Conservation (phyloP, 805 yeast species). For the Metschnikowia matae region DNA sequence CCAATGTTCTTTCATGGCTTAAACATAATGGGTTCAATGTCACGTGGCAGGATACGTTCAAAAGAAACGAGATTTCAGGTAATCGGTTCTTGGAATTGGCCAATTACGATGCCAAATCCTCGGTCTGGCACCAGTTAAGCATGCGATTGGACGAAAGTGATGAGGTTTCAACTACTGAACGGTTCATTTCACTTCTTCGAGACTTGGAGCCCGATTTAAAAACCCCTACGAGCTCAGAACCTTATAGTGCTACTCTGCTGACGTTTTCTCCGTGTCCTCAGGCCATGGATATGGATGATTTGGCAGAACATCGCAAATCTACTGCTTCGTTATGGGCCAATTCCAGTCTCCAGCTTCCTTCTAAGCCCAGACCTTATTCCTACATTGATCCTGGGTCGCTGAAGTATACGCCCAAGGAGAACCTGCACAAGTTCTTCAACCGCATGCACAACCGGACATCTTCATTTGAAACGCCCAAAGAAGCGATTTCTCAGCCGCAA, state of each 20-base stretch:
- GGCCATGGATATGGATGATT: background rate
- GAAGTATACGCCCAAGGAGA: slow-evolving; percentile 20
- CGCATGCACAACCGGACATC: slow-evolving; percentile 62
- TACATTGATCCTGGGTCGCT: slow-evolving; percentile 30
- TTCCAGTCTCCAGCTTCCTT: slow-evolving; percentile 17
- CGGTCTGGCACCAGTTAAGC: slow-evolving; percentile 45
- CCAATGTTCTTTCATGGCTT: slow-evolving; percentile 67
- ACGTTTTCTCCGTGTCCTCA: background rate
- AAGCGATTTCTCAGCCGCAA: background rate
- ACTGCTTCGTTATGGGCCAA: slow-evolving; percentile 27
- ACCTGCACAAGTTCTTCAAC: slow-evolving; percentile 43
- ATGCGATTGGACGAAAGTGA: slow-evolving; percentile 35
- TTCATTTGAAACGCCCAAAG: slow-evolving; percentile 27
- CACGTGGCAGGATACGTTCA: slow-evolving; percentile 69
- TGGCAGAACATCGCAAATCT: slow-evolving; percentile 29
- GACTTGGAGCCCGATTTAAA: slow-evolving; percentile 8
- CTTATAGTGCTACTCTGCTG: background rate
- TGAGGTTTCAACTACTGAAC: slow-evolving; percentile 48
- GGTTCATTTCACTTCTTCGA: slow-evolving; percentile 51
- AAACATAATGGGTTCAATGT: slow-evolving; percentile 63
- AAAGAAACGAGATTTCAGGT: slow-evolving; percentile 54
- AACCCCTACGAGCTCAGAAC: slow-evolving; percentile 1
- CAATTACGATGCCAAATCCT: slow-evolving; percentile 52
- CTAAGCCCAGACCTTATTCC: slow-evolving; percentile 36
- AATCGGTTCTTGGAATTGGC: slow-evolving; percentile 61